Evolutionary conservation across 2,329 filamentous ascomycete species (phyloP), one percentile per base, ranked within the genome.

Genomic region (Incumbomyces lentus): DNA sequence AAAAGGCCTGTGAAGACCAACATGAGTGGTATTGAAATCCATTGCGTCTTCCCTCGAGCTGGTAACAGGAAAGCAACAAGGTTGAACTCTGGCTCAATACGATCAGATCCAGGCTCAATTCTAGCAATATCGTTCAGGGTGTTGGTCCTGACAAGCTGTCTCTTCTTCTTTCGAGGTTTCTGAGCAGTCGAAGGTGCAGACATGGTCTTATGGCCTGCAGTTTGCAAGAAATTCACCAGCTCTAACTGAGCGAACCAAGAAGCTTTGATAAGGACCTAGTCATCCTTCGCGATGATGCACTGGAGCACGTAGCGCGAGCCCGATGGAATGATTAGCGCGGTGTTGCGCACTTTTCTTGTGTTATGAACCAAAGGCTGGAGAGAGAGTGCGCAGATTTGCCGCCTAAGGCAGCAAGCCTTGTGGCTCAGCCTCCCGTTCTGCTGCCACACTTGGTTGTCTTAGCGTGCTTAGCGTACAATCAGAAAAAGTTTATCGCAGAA

Each of bases 51-150:
- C 43, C 82, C 82, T 53, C 89, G 82, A 17, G 88, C 85, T 42
- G 89, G 88, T 86, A 90, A 95, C 42, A 98, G 76, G 60, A 98
- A 90, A n/a, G 89, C 82, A 1, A 87, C 88, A 17, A 98, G 75
- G 34, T 92, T 90, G 60, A 95, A 96, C 3, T 86, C 79, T 29
- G 90, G 90, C 35, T 64, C 65, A 47, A 71, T 65, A 40, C 64
- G 62, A 41, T 70, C 67, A 32, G 70, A 68, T 36, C 62, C 63
- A 4, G 64, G 49, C 51, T 74, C 68, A 49, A 71, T 43, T 29
- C 65, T 64, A 39, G 70, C 59, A 49, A 67, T 61, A 51, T 66
- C 64, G 47, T 67, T 68, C 29, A 64, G 64, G 48, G 62, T 62
- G 34, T 62, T 59, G 42, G 60, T 58, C 41, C 53, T 49, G n/a